Evolutionary conservation across 805 yeast genomes (phyloP), one percentile per base, ranked within the genome.

Genomic region (Saturnispora saitoi): DNA sequence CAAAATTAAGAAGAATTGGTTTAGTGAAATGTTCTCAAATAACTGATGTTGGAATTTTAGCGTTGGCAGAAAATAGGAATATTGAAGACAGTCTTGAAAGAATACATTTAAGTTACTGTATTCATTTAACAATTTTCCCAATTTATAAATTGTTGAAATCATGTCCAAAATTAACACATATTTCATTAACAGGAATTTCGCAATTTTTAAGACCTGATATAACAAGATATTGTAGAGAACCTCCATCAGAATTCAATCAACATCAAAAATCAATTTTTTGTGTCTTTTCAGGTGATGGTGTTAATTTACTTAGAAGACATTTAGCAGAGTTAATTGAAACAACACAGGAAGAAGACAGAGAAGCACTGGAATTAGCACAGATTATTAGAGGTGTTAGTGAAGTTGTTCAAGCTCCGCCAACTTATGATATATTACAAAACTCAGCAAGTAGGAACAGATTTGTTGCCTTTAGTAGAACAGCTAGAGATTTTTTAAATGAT

Each of bases 281-380:
- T 68, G 99, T 91, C 11, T 93, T 89, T 61, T 82, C 91, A 31
- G 98, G 98, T 1, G 78, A 77, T 51, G 97, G 97, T 8, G 96
- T 93, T 15, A 76, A 72, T 43, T 78, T 79, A 51, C 71, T 91
- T 53, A 76, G 96, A 53, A 80, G 77, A 37, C 82, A 84, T 61
- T 72, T 91, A 42, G 80, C 56, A 15, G 58, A 58, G 40, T 49
- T 63, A 31, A 62, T 62, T 48, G 66, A 63, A 54, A 54, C 62
- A 10, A 63, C 66, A 7, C 63, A 61, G 41, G 64, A 58, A 44
- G 62, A 58, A 19, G 66, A 58, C 42, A 48, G 63, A 9, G 68
- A 64, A 48, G 60, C 61, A 4, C 58, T 58, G 19, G 68, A 64
- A 47, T 48, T 64, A 19, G 51, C 60, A 15, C 66, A 61, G 32